Percentiles rank a stretch among this genome's conserved stretches.
phyloP scores from a whole-genome alignment of 2,329 filamentous ascomycete species.

The Cytospora piceicola region DNA sequence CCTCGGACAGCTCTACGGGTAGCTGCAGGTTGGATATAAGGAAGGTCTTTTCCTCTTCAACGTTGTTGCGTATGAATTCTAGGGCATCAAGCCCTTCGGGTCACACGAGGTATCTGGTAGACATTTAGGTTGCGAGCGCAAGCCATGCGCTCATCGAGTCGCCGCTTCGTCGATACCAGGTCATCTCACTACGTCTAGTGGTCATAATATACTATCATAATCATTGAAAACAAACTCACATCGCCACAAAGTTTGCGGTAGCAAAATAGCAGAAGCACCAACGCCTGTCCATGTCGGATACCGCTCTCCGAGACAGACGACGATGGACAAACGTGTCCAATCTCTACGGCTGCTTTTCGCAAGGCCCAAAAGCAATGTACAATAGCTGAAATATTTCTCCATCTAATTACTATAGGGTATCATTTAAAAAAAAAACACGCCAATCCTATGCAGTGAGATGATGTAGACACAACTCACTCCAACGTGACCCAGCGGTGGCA shows the following conservation, averaged over 20 bases:
- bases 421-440: slow-evolving; percentile 14
- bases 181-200: too few relatives aligned
- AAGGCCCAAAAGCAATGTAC: background rate
- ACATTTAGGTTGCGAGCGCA: background rate
- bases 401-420: slow-evolving; percentile 21
- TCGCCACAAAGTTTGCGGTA: background rate
- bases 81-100: too few relatives aligned
- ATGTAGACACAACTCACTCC: background rate
- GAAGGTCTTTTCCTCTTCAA: too few relatives aligned
- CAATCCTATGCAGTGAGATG: slow-evolving; percentile 1
- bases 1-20: too few relatives aligned
- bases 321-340: too few relatives aligned
- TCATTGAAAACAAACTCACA: background rate
- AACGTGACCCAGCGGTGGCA: background rate
- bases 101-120: background rate
- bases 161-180: background rate
- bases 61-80: too few relatives aligned
- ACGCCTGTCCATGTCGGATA: too few relatives aligned
- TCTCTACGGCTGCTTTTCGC: too few relatives aligned
- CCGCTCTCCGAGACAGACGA: too few relatives aligned
- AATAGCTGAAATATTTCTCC: background rate
- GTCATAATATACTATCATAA: background rate
- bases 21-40: too few relatives aligned
- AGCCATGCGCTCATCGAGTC: background rate
- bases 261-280: too few relatives aligned